Conservation (phyloP, 192 early-diverging fungal species). For the Geosiphon pyriformis region DNA sequence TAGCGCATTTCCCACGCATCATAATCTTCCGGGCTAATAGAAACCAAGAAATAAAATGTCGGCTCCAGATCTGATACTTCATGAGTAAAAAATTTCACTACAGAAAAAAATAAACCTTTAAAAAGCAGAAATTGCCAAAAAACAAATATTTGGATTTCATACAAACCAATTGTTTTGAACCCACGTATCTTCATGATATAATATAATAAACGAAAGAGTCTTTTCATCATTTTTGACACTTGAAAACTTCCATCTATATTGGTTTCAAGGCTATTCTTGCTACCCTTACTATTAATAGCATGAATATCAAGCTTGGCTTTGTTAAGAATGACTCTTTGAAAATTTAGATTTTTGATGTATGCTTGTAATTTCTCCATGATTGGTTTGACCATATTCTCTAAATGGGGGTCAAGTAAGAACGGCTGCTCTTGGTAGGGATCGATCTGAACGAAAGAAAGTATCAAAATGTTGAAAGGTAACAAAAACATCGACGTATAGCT, state of each 20-base stretch:
- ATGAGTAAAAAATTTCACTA: conserved; percentile 88
- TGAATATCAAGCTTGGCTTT: conserved; percentile 27
- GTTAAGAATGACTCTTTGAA: neutral
- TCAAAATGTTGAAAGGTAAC: neutral
- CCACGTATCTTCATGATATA: conserved; percentile 82
- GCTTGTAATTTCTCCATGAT: conserved; percentile 49
- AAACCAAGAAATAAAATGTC: conserved; percentile 61
- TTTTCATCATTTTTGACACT: conserved; percentile 19
- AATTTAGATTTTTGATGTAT: conserved; percentile 27
- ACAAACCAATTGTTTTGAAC: conserved; percentile 75
- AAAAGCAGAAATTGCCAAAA: neutral
- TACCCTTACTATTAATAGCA: conserved; percentile 25
- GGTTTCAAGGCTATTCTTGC: conserved; percentile 22
- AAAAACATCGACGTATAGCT: neutral
- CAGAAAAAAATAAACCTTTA: too few relatives aligned
- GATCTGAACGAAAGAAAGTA: conserved; percentile 31
- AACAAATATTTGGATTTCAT: neutral
- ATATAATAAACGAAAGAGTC: conserved; percentile 59
- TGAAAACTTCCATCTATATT: conserved; percentile 22
- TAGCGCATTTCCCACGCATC: conserved; percentile 75
- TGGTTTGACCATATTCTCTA: conserved; percentile 62
- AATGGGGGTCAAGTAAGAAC: conserved; percentile 66
- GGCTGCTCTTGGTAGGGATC: conserved; percentile 71
- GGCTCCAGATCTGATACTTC: conserved; percentile 87
- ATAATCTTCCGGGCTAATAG: conserved; percentile 20